A percentile compares a stretch with the other conserved stretches of the same genome.
phyloP scores from a whole-genome alignment of 495 filamentous ascomycete species.

The Parathielavia appendiculata region DNA sequence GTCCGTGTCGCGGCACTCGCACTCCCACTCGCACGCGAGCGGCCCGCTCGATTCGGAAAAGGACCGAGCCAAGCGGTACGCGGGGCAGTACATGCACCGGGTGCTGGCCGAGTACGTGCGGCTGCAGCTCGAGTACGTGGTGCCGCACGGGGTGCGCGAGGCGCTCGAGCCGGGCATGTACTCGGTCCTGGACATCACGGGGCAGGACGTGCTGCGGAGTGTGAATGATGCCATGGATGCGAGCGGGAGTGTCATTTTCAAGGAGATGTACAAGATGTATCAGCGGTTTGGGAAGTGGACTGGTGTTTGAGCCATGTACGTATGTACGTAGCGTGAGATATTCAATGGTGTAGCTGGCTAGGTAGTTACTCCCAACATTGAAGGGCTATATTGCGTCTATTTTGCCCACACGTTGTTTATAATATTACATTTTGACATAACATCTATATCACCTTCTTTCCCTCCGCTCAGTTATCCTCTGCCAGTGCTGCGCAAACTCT shows the following conservation, averaged over 20 bases:
- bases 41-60: slow-evolving; percentile 62
- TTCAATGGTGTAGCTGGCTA: not conserved
- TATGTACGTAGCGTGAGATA: not conserved
- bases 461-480: slow-evolving; percentile 50
- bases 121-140: slow-evolving; percentile 51
- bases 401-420: not conserved
- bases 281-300: slow-evolving; percentile 66
- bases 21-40: no score
- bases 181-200: slow-evolving; percentile 64
- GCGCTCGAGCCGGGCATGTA: slow-evolving; percentile 68
- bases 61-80: slow-evolving; percentile 67
- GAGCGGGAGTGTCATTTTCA: slow-evolving; percentile 64
- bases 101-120: slow-evolving; percentile 67
- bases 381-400: not conserved
- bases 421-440: not conserved
- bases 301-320: slow-evolving; percentile 33
- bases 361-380: not conserved
- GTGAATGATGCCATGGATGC: slow-evolving; percentile 66
- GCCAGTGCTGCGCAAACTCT: slow-evolving; percentile 86
- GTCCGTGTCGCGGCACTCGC: slow-evolving; percentile 46
- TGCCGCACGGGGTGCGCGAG: slow-evolving; percentile 55
- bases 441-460: not conserved
- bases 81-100: slow-evolving; percentile 68
- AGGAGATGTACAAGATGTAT: slow-evolving; percentile 64
- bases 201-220: slow-evolving; percentile 54